A percentile compares a stretch with the other conserved stretches of the same genome.
These are phyloP conservation scores for Trametes cubensis DNA, from an alignment of 768 basidiomycete species.

Conservation along the genomic window DNA sequence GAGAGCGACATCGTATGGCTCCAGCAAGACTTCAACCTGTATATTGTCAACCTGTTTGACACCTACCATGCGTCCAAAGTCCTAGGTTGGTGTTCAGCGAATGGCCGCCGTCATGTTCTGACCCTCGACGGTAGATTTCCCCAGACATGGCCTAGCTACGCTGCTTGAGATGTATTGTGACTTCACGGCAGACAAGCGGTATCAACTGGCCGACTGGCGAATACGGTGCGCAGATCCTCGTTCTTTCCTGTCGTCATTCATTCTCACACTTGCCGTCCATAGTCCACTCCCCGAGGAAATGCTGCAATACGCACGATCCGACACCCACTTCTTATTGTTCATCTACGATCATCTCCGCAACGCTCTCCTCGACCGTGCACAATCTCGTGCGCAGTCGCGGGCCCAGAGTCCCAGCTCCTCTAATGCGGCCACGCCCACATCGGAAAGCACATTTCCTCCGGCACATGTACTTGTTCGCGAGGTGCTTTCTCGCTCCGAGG, in stretches of 20 bases:
- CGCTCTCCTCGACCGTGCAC: conserved; percentile 76
- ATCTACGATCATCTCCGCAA: conserved; percentile 92
- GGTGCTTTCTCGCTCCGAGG: conserved; percentile 71
- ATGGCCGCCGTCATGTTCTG: background rate
- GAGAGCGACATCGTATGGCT: conserved; percentile 95
- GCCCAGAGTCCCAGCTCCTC: conserved; percentile 41
- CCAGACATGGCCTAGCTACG: conserved; percentile 80
- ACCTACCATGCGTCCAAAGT: conserved; percentile 93
- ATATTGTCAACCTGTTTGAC: conserved; percentile 95
- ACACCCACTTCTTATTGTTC: conserved; percentile 93
- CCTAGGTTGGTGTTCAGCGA: conserved; percentile 51
- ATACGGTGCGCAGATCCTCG: conserved; percentile 58
- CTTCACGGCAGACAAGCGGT: conserved; percentile 90
- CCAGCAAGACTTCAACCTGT: conserved; percentile 93
- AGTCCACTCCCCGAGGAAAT: conserved; percentile 87
- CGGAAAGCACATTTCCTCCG: conserved; percentile 22
- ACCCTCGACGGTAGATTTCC: conserved; percentile 57
- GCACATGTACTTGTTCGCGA: conserved; percentile 53
- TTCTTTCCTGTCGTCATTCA: background rate
- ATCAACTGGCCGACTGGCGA: conserved; percentile 97
- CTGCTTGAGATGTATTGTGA: conserved; percentile 89
- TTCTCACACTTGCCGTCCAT: background rate
- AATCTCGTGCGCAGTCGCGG: conserved; percentile 44
- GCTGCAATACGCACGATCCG: conserved; percentile 90
- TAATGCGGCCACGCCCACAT: conserved; percentile 25